These are phyloP conservation scores for Hibiscus syriacus DNA, from an alignment of 345 rosid genomes.

Conservation along the genomic window DNA sequence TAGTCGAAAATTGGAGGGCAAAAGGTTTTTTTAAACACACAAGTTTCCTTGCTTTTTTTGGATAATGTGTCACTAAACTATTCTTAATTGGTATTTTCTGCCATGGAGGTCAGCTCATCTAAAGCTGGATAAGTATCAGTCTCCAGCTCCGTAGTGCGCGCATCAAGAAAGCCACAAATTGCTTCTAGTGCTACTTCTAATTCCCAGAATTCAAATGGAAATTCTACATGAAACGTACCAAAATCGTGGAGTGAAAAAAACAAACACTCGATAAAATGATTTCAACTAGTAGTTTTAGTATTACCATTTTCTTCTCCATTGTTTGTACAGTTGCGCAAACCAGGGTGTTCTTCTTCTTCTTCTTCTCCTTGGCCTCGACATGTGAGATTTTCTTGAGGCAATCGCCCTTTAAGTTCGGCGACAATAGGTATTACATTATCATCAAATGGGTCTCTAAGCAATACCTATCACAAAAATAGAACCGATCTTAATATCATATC, in stretches of 20 bases:
- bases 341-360: slow-evolving; percentile 15
- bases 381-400: slow-evolving; percentile 21
- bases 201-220: slow-evolving; percentile 50
- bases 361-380: slow-evolving; percentile 35
- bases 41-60: neutral
- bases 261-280: neutral
- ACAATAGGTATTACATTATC: slow-evolving; percentile 45
- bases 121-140: slow-evolving; percentile 50
- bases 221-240: slow-evolving; percentile 26
- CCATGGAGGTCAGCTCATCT: slow-evolving; percentile 50
- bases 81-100: too few species aligned
- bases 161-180: slow-evolving; percentile 56
- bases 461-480: slow-evolving; percentile 23
- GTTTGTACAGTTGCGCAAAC: slow-evolving; percentile 22
- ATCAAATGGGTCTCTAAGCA: slow-evolving; percentile 49
- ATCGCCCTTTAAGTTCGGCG: slow-evolving; percentile 41
- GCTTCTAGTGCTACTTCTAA: slow-evolving; percentile 50
- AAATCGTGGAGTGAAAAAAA: neutral
- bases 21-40: slow-evolving; percentile 6
- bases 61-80: too few species aligned
- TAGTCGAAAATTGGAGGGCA: slow-evolving; percentile 21
- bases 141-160: slow-evolving; percentile 43
- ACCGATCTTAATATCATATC: neutral
- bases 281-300: neutral
- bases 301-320: slow-evolving; percentile 25